Percentiles rank a stretch among this genome's conserved stretches.
These are phyloP conservation scores for Tolypocladium tundrense DNA, from an alignment of 2,329 filamentous ascomycete species.

Conservation along the genomic window DNA sequence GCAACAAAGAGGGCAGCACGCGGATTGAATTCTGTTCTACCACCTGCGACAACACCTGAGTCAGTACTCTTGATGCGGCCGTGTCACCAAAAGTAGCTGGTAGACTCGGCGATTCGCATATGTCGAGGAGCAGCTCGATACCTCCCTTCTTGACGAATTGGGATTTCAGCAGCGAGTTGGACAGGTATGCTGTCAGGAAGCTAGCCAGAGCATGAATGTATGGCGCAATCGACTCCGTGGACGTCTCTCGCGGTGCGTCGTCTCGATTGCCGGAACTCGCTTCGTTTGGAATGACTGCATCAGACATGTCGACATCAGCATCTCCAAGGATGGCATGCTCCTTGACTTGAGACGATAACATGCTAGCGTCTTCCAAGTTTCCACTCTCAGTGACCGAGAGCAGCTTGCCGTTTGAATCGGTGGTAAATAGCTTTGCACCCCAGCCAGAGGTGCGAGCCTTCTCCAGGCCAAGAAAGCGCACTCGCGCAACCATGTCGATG, in stretches of 20 bases:
- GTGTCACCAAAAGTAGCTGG: conserved; percentile 51
- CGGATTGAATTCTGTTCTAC: conserved; percentile 73
- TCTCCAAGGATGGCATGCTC: conserved; percentile 23
- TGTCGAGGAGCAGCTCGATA: conserved; percentile 73
- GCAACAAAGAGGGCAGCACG: conserved; percentile 70
- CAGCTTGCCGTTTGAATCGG: conserved; percentile 46
- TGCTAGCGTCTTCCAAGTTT: conserved; percentile 14
- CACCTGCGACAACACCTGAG: conserved; percentile 64
- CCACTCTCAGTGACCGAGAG: conserved; percentile 42
- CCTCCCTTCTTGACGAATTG: conserved; percentile 71
- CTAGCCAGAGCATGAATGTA: conserved; percentile 68
- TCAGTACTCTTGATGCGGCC: conserved; percentile 57
- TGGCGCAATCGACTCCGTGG: conserved; percentile 38
- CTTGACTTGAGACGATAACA: conserved; percentile 27
- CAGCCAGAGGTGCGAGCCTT: conserved; percentile 60
- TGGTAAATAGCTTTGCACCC: conserved; percentile 68
- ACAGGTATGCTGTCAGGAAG: conserved; percentile 67
- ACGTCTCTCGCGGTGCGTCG: conserved; percentile 12
- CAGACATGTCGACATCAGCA: conserved; percentile 57
- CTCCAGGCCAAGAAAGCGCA: conserved; percentile 61
- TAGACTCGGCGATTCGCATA: conserved; percentile 73
- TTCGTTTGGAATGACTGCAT: conserved; percentile 25
- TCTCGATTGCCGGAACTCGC: conserved; percentile 5
- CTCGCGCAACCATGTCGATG: conserved; percentile 76
- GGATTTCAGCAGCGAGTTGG: conserved; percentile 61